These are phyloP conservation scores for Russula ochroleuca DNA, from an alignment of 768 basidiomycete genomes.

Conservation along the genomic window DNA sequence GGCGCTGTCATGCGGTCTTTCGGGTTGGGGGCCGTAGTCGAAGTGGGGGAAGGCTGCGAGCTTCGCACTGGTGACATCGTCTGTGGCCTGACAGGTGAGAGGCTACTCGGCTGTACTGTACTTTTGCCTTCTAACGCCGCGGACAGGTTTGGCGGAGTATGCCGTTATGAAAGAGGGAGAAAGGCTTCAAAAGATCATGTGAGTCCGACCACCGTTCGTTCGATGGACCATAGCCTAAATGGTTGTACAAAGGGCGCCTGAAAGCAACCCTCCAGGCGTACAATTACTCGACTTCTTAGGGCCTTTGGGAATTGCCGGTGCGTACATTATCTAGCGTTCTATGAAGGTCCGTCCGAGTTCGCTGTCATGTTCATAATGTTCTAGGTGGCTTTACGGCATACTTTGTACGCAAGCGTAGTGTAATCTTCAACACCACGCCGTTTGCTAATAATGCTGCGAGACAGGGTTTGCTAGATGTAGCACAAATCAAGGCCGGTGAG, in stretches of 20 bases:
- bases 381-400: conserved; percentile 78
- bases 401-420: conserved; percentile 51
- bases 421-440: not conserved
- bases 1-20: conserved; percentile 64
- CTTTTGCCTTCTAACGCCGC: not conserved
- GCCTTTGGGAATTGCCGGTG: conserved; percentile 72
- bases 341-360: not conserved
- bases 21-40: conserved; percentile 67
- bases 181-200: conserved; percentile 51
- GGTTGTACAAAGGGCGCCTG: conserved; percentile 37
- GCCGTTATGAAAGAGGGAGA: conserved; percentile 52
- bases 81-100: conserved; percentile 40
- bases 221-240: not conserved
- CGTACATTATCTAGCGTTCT: conserved; percentile 24
- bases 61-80: conserved; percentile 2
- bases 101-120: conserved; percentile 28
- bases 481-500: conserved; percentile 76
- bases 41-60: conserved; percentile 64
- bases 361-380: no score
- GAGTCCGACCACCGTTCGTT: conserved; percentile 29
- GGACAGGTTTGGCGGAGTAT: conserved; percentile 74
- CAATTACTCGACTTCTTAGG: conserved; percentile 73
- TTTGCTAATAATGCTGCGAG: conserved; percentile 13
- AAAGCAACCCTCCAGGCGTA: conserved; percentile 57
- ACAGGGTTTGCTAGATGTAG: conserved; percentile 80